Percentiles rank a stretch among this genome's conserved stretches.
Conservation (phyloP, 257 asterid species). For the Ehretia macrophylla region DNA sequence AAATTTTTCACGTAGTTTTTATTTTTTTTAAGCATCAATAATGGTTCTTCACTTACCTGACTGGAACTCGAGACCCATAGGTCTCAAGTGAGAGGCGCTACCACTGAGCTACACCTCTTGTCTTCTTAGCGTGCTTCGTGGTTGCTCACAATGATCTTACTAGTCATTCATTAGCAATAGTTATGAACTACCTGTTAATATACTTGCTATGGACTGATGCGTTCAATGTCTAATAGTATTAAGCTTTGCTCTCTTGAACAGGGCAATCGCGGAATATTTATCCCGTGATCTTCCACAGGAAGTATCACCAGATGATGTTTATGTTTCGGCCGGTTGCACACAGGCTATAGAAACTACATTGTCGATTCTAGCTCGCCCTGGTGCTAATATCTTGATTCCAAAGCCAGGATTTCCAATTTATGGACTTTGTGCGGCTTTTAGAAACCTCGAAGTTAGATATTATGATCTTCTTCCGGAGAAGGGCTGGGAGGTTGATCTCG, state of each 20-base stretch:
- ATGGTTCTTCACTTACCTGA: too few species aligned
- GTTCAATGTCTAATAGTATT: neutral
- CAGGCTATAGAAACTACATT: slow-evolving; percentile 76
- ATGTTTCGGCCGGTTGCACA: slow-evolving; percentile 77
- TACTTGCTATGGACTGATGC: neutral
- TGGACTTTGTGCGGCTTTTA: slow-evolving; percentile 61
- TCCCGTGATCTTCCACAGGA: slow-evolving; percentile 62
- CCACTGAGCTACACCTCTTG: too few species aligned
- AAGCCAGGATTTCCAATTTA: slow-evolving; percentile 85
- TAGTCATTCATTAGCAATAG: neutral
- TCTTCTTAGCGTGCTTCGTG: too few species aligned
- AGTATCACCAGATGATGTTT: slow-evolving; percentile 59
- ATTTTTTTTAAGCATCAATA: too few species aligned
- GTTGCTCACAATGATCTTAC: too few species aligned
- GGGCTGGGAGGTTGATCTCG: slow-evolving; percentile 75
- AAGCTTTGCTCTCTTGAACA: slow-evolving; percentile 18
- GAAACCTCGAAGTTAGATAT: slow-evolving; percentile 56
- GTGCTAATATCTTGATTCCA: slow-evolving; percentile 70
- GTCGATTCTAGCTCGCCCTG: slow-evolving; percentile 61
- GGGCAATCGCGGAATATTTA: slow-evolving; percentile 74
- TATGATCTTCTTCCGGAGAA: slow-evolving; percentile 59
- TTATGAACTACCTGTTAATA: neutral
- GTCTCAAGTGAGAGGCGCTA: too few species aligned
- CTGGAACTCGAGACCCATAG: too few species aligned
- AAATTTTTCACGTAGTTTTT: too few species aligned